Conservation (phyloP, 495 filamentous ascomycete genomes). For the Echria macrotheca region DNA sequence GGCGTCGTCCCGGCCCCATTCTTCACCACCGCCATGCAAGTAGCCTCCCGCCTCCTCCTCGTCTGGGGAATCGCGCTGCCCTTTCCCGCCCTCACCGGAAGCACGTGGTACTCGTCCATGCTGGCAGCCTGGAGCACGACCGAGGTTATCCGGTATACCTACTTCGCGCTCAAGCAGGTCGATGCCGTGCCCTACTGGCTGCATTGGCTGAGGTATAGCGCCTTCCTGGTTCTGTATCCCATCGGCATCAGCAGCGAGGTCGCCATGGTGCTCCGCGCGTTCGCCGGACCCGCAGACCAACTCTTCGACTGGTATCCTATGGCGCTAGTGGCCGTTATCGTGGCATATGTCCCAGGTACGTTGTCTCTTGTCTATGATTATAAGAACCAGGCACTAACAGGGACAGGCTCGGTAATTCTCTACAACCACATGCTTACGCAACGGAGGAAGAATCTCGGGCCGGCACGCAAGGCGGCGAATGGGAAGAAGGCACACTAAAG, state of each 20-base stretch:
- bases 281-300: constrained; percentile 53
- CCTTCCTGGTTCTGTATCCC: constrained; percentile 88
- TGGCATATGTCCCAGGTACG: constrained; percentile 78
- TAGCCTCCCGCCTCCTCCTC: constrained; percentile 72
- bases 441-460: constrained; percentile 60
- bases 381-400: not conserved
- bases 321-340: constrained; percentile 55
- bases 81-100: constrained; percentile 55
- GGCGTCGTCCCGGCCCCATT: constrained; percentile 81
- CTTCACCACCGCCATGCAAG: constrained; percentile 83
- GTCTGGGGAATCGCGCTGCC: constrained; percentile 70
- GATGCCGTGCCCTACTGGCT: constrained; percentile 53
- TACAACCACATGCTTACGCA: constrained; percentile 94
- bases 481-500: constrained; percentile 28
- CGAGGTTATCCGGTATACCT: constrained; percentile 83
- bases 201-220: constrained; percentile 87
- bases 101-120: constrained; percentile 60
- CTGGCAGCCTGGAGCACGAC: constrained; percentile 78
- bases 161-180: constrained; percentile 69
- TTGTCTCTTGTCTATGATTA: constrained; percentile 6
- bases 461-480: too few relatives aligned
- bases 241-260: constrained; percentile 84
- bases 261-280: constrained; percentile 64
- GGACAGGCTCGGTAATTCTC: constrained; percentile 72
- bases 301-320: constrained; percentile 46